phyloP scores from a whole-genome alignment of 2,329 filamentous ascomycete species.

The Hypoxylon sp. region DNA sequence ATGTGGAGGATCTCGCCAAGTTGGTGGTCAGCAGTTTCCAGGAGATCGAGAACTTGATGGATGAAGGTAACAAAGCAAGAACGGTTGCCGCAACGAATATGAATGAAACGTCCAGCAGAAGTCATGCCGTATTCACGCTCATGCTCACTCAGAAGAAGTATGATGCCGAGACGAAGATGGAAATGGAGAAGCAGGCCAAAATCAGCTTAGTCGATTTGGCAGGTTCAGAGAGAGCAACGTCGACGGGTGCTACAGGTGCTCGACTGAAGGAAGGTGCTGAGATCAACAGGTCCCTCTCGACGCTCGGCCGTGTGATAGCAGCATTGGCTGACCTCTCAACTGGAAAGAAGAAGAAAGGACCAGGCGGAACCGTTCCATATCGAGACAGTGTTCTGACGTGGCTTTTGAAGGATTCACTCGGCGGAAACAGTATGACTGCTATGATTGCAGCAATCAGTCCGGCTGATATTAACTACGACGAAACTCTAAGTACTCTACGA shows the following conservation, averaged over 20 bases:
- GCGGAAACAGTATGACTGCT: slow-evolving; percentile 98
- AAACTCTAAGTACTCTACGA: slow-evolving; percentile 93
- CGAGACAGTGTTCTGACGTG: slow-evolving; percentile 97
- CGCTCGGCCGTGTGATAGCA: slow-evolving; percentile 96
- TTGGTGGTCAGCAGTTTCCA: slow-evolving; percentile 91
- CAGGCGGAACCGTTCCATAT: slow-evolving; percentile 85
- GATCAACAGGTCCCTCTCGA: slow-evolving; percentile 97
- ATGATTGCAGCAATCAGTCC: slow-evolving; percentile 99
- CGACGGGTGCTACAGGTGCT: slow-evolving; percentile 94
- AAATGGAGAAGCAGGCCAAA: slow-evolving; percentile 96
- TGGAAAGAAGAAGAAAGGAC: slow-evolving; percentile 83
- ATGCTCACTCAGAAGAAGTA: slow-evolving; percentile 94
- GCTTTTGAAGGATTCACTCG: slow-evolving; percentile 95
- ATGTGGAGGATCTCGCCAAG: slow-evolving; percentile 97
- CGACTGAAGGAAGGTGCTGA: slow-evolving; percentile 97
- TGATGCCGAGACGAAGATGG: slow-evolving; percentile 94
- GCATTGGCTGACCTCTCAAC: slow-evolving; percentile 91
- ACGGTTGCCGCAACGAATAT: slow-evolving; percentile 99
- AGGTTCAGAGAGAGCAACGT: slow-evolving; percentile 96
- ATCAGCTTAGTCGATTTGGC: slow-evolving; percentile 98
- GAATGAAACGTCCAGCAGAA: slow-evolving; percentile 99
- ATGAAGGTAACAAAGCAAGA: slow-evolving; percentile 98
- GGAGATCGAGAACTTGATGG: slow-evolving; percentile 98
- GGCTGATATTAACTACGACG: slow-evolving; percentile 98
- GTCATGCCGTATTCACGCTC: slow-evolving; percentile 96